Conservation (phyloP, 2,329 filamentous ascomycete species). For the Mycosphaerelloides madeirae region DNA sequence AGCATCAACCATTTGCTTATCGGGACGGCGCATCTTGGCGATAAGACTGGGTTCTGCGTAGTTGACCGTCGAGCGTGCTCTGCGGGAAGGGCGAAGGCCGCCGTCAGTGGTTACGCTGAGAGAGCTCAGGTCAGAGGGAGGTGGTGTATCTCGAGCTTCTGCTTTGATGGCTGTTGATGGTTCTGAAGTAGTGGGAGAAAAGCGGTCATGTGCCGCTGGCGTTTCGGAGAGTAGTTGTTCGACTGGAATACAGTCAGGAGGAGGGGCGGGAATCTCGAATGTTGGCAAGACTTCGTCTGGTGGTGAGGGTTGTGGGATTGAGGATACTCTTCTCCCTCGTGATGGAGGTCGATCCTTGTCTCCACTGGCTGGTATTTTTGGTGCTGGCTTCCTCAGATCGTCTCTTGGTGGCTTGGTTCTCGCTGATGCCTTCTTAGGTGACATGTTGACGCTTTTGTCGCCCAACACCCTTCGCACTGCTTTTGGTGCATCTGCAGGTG, state of each 20-base stretch:
- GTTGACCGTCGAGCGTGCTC: constrained; percentile 44
- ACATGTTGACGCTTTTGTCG: constrained; percentile 39
- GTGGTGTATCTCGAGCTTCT: constrained; percentile 37
- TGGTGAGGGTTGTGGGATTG: constrained; percentile 15
- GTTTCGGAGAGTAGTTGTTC: constrained; percentile 19
- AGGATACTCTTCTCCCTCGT: constrained; percentile 23
- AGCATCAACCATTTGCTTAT: constrained; percentile 45
- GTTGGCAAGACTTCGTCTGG: constrained; percentile 17
- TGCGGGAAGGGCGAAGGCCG: constrained; percentile 39
- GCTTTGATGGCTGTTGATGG: constrained; percentile 29
- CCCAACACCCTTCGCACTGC: constrained; percentile 35
- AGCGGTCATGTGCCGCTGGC: constrained; percentile 32
- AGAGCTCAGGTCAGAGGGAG: constrained; percentile 36
- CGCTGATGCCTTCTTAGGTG: constrained; percentile 26
- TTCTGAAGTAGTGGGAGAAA: constrained; percentile 43
- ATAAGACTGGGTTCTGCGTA: constrained; percentile 47
- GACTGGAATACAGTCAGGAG: constrained; percentile 9
- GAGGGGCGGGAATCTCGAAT: constrained; percentile 22
- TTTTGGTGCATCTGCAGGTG: constrained; percentile 10
- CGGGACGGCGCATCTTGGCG: constrained; percentile 47
- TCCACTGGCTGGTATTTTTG: constrained; percentile 8
- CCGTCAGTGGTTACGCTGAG: constrained; percentile 30
- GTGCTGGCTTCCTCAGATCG: constrained; percentile 17
- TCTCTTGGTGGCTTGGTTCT: constrained; percentile 18
- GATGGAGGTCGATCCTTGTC: constrained; percentile 25